Evolutionary conservation across 495 filamentous ascomycete genomes (phyloP).

Genomic region (Lasiosphaeriaceae sp.): DNA sequence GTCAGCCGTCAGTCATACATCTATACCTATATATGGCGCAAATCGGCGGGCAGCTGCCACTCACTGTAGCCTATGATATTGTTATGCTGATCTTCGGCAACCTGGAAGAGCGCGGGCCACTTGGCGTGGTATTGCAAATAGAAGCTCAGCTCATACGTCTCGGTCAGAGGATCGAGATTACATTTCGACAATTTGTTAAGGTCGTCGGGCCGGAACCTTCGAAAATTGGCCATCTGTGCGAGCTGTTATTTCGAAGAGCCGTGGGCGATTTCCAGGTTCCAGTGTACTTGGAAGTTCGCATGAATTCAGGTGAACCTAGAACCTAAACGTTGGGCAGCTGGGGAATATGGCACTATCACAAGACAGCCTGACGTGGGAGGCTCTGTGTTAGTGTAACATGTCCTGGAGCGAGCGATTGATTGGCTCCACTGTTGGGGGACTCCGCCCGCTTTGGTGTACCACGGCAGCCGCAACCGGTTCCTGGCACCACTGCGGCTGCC

Average conservation of each 20-base stretch:
- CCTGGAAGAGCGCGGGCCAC: conserved; percentile 90
- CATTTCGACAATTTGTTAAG: conserved; percentile 65
- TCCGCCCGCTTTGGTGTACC: too few species aligned
- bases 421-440: too few species aligned
- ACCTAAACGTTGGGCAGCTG: too few species aligned
- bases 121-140: conserved; percentile 91
- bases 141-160: conserved; percentile 93
- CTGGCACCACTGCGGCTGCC: conserved; percentile 4
- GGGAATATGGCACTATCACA: too few species aligned
- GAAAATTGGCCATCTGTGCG: conserved; percentile 42
- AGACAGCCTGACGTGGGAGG: too few species aligned
- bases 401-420: too few species aligned
- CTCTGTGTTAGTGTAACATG: too few species aligned
- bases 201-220: conserved; percentile 41
- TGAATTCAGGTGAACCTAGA: too few species aligned
- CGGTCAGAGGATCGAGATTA: conserved; percentile 91
- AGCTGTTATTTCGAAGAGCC: background rate
- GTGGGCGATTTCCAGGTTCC: background rate
- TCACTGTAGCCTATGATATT: conserved; percentile 91
- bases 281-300: background rate
- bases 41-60: conserved; percentile 15
- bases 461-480: background rate
- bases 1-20: too few species aligned
- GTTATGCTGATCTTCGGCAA: conserved; percentile 74
- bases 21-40: too few species aligned